Conservation (phyloP, 2,329 filamentous ascomycete species). For the Domatiomyces catenatus region DNA sequence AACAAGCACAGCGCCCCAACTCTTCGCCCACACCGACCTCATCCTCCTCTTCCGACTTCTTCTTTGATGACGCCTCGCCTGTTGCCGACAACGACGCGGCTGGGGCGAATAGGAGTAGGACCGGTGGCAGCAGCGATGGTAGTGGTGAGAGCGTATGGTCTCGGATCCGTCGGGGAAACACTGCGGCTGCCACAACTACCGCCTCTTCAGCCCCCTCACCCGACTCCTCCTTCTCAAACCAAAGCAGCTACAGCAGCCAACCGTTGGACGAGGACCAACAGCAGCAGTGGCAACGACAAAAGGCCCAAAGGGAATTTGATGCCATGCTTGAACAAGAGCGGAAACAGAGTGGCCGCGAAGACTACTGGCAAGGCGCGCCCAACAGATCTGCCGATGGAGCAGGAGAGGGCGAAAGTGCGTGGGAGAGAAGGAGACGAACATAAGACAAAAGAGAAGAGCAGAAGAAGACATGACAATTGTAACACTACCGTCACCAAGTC, state of each 20-base stretch:
- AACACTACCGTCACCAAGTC: not conserved
- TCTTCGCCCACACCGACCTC: not conserved
- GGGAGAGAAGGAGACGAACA: slow-evolving; percentile 9
- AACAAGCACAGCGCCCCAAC: too few species aligned
- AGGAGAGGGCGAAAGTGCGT: slow-evolving; percentile 9
- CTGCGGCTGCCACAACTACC: not conserved
- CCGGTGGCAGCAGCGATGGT: not conserved
- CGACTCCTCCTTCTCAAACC: not conserved
- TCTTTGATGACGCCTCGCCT: slow-evolving; percentile 16
- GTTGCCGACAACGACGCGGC: slow-evolving; percentile 11
- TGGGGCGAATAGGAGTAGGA: slow-evolving; percentile 1
- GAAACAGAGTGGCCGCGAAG: slow-evolving; percentile 12
- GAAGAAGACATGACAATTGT: not conserved
- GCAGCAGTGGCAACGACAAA: not conserved
- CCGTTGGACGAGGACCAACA: not conserved
- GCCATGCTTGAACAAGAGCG: slow-evolving; percentile 28
- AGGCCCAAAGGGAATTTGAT: slow-evolving; percentile 30
- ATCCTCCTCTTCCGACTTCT: slow-evolving; percentile 2
- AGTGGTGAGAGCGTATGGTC: slow-evolving; percentile 9
- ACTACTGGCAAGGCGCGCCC: slow-evolving; percentile 9
- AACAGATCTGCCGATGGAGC: not conserved
- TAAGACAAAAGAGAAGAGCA: not conserved
- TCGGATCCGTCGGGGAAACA: slow-evolving; percentile 7
- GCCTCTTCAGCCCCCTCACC: not conserved
- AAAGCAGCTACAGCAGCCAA: not conserved